Evolutionary conservation across 495 filamentous ascomycete genomes (phyloP).

Genomic region (Aspergillus ostianus): DNA sequence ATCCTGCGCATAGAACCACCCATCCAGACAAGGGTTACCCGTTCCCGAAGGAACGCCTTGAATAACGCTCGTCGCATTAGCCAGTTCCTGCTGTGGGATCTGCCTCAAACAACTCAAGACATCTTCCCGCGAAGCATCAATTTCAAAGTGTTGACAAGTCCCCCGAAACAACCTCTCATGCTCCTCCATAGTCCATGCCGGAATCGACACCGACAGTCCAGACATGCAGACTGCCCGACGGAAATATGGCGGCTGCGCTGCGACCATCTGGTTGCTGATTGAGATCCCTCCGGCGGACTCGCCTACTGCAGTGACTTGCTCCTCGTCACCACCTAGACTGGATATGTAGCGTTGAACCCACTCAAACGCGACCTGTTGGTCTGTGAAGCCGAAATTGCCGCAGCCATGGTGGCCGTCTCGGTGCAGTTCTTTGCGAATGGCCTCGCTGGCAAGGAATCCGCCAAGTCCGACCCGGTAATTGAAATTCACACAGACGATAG

Average conservation of each 20-base stretch:
- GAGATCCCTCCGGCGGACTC: conserved; percentile 64
- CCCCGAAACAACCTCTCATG: conserved; percentile 25
- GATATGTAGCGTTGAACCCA: conserved; percentile 46
- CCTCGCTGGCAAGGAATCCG: conserved; percentile 27
- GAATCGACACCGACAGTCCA: conserved; percentile 22
- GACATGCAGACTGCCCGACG: conserved; percentile 32
- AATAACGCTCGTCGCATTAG: conserved; percentile 26
- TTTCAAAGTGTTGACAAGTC: conserved; percentile 23
- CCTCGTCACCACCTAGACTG: conserved; percentile 61
- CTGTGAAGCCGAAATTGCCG: conserved; percentile 35
- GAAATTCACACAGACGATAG: conserved; percentile 29
- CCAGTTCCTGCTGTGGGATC: conserved; percentile 29
- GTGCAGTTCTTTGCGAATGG: conserved; percentile 21
- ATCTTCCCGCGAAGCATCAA: conserved; percentile 15
- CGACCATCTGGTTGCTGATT: conserved; percentile 56
- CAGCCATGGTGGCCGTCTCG: conserved; percentile 22
- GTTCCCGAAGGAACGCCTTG: conserved; percentile 27
- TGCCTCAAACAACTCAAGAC: conserved; percentile 20
- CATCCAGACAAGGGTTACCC: conserved; percentile 31
- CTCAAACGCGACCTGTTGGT: conserved; percentile 31
- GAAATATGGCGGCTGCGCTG: conserved; percentile 21
- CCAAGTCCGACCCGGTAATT: conserved; percentile 32
- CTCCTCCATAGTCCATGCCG: conserved; percentile 25
- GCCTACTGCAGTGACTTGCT: conserved; percentile 62
- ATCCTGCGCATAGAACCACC: conserved; percentile 27